Evolutionary conservation across 1,139 yeast species (phyloP), one percentile per base, ranked within the genome.

Genomic region (Taphrina populina): DNA sequence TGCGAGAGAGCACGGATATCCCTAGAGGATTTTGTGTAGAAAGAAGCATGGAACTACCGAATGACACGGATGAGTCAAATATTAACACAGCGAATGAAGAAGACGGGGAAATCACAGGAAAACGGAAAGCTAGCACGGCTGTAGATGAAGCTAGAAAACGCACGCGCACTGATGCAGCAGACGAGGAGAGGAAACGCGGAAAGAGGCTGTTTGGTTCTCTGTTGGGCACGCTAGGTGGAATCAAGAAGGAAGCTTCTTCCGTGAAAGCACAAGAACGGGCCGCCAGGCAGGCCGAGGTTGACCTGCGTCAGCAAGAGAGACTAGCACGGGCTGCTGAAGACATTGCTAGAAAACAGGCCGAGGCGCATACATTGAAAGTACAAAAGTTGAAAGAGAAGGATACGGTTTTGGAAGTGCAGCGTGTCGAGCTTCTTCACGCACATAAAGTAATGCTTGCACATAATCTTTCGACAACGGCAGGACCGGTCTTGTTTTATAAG

Each of bases 151-250:
- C 43, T 6, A 29, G 47, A 21, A 43, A 43, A 29, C n/a, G 37
- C 19, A 15, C 29, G 2, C 35, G 47, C 6, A n/a, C 37, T 13
- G 47, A 43, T 1, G 32, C 47, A 4, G 34, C 8, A 4, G 47
- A 29, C 11, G 47, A 54, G 17, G 58, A 56, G 11, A 32, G 36
- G 27, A 43, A 26, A 24, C 58, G 58, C 5, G 58, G 58, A 2
- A 51, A 56, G 40, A 45, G 56, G 7, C 45, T 56, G 32, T 43
- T 56, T n/a, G 58, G 58, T 2, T 47, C 51, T 1, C 27, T 56
- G 2, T 29, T 56, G n/a, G 58, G 58, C n/a, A 56, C 58, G 7
- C 34, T 56, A 2, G 58, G 58, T 10, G 46, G 47, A 3, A 36
- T 41, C 26, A 58, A 52, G 46, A 52, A 46, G 8, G 52, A 56